Conservation (phyloP, 1,139 yeast species). For the Yamadazyma diospyri region DNA sequence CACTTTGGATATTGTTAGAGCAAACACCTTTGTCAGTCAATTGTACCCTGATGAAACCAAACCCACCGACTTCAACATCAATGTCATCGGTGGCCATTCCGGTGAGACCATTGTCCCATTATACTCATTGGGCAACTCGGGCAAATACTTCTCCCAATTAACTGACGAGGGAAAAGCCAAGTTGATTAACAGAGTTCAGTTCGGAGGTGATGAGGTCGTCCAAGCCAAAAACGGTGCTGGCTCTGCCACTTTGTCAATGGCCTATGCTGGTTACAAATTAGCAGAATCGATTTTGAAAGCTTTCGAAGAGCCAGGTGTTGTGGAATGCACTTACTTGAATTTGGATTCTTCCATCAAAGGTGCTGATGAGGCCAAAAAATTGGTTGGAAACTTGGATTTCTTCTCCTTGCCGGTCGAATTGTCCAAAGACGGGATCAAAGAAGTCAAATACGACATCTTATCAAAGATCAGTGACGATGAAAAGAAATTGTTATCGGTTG, state of each 20-base stretch:
- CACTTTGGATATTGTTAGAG: slow-evolving; percentile 91
- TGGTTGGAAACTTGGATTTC: slow-evolving; percentile 80
- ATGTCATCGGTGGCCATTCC: slow-evolving; percentile 96
- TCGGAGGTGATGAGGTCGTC: slow-evolving; percentile 99
- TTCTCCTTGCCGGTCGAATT: slow-evolving; percentile 90
- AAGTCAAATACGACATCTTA: slow-evolving; percentile 47
- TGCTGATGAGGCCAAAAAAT: slow-evolving; percentile 75
- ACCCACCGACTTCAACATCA: slow-evolving; percentile 70
- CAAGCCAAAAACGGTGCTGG: slow-evolving; percentile 99
- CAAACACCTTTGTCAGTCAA: slow-evolving; percentile 86
- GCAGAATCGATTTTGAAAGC: slow-evolving; percentile 85
- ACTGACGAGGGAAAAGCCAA: slow-evolving; percentile 58
- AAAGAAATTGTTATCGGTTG: slow-evolving; percentile 71
- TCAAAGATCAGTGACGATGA: slow-evolving; percentile 58
- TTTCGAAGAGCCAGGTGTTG: slow-evolving; percentile 65
- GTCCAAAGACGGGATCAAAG: slow-evolving; percentile 86
- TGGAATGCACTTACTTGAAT: slow-evolving; percentile 73
- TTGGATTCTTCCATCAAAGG: slow-evolving; percentile 42
- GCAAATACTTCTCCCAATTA: slow-evolving; percentile 45
- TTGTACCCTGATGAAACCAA: slow-evolving; percentile 48
- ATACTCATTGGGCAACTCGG: slow-evolving; percentile 55
- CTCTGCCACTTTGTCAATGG: slow-evolving; percentile 98
- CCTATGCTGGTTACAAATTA: slow-evolving; percentile 94
- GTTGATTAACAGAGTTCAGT: slow-evolving; percentile 89
- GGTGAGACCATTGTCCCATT: slow-evolving; percentile 98